Base-by-base conservation (phyloP, 176 grass and related monocot genomes). In the Raddia distichophylla region DNA sequence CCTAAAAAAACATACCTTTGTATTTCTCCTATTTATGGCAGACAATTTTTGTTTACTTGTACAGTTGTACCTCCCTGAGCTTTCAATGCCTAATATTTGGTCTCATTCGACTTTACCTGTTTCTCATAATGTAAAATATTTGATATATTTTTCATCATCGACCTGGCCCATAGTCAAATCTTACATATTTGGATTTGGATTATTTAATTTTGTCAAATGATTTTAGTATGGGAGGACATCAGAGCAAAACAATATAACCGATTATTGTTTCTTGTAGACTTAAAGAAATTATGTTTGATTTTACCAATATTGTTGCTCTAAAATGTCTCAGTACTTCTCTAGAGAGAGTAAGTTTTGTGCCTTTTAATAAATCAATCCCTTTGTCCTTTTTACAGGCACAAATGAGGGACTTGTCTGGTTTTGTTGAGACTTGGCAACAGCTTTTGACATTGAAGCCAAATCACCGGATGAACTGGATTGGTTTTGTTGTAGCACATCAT, bases 381-480 rank as follows among this genome's bases (percentile, higher is more conserved):
- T 52, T 48, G 51, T 77, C 37, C 43, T 49, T 77, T 74, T 74
- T 49, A 58, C 87, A 99, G 97, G 97, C 93, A 72, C 97, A 99
- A 87, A 99, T 99, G 97, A 84, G 97, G 80, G 97, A 99, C 19
- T 84, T 96, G 59, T 84, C 91, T 71, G 93, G 97, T 46, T 99
- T 99, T 99, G 91, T 99, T 84, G 97, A 99, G 64, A 96, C 97
- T 18, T 93, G 97, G 83, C 97, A 99, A 80, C 97, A 99, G 17
- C 97, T 99, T 82, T 63, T 99, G 72, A 71, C 82, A 2, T 84
- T 99, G 45, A 99, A 99, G 73, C 97, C 97, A 42, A 99, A 93
- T 78, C 97, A 99, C 80, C 93, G 97, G 67, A 99, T 99, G 97
- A 99, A 99, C 91, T 99, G 97, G 97, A 99, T 96, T 87, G 97